Percentiles rank a stretch among this genome's conserved stretches.
phyloP scores from a whole-genome alignment of 495 filamentous ascomycete genomes.

The Chaetomidium leptoderma region DNA sequence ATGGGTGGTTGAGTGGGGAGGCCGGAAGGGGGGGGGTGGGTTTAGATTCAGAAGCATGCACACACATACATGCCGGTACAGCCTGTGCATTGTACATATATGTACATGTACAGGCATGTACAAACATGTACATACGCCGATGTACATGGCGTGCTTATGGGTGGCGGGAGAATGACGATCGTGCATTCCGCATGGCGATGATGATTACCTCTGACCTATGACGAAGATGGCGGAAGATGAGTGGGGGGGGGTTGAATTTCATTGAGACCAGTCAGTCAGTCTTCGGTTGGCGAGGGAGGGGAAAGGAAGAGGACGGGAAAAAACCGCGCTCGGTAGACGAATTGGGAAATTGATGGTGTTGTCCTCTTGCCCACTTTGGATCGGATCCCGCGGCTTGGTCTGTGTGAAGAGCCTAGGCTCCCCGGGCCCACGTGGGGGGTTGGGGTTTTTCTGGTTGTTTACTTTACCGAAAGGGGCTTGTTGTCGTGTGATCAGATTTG shows the following conservation, averaged over 20 bases:
- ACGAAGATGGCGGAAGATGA: background rate
- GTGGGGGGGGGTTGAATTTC: background rate
- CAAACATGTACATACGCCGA: background rate
- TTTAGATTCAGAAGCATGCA: background rate
- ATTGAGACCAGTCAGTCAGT: too few species aligned
- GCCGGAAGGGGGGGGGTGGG: background rate
- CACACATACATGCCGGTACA: background rate
- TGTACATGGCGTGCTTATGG: background rate
- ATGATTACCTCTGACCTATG: too few species aligned
- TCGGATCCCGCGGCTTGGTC: background rate
- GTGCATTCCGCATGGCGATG: too few species aligned
- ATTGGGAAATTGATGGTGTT: slow-evolving; percentile 25
- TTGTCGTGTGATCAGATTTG: slow-evolving; percentile 16
- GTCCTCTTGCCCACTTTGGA: slow-evolving; percentile 18
- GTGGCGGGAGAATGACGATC: too few species aligned
- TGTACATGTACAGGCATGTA: background rate
- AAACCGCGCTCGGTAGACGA: slow-evolving; percentile 13
- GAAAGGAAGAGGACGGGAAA: background rate
- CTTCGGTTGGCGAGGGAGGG: background rate
- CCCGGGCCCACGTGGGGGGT: slow-evolving; percentile 4
- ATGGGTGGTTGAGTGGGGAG: background rate
- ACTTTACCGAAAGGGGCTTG: slow-evolving; percentile 13
- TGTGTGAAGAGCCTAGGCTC: slow-evolving; percentile 6
- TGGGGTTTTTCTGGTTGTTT: too few species aligned
- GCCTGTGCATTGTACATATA: background rate